Evolutionary conservation across 2,329 filamentous ascomycete genomes (phyloP).

Genomic region (Sphaerulina populicola): DNA sequence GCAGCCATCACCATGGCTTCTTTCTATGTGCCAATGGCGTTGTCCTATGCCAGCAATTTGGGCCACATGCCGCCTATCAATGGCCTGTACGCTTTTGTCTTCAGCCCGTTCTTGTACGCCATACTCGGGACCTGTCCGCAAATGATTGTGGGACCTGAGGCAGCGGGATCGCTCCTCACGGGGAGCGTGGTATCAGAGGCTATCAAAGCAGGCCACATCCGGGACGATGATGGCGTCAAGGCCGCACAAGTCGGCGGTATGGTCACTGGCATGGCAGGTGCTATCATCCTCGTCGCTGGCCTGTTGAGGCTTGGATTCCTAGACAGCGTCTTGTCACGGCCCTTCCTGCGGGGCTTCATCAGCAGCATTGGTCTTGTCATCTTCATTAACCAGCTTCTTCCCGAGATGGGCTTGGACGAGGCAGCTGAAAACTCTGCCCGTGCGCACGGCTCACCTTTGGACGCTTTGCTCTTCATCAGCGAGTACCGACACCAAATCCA

Average conservation of each 20-base stretch:
- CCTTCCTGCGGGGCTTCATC: conserved; percentile 91
- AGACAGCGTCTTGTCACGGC: conserved; percentile 85
- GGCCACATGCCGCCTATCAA: conserved; percentile 89
- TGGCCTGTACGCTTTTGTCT: conserved; percentile 86
- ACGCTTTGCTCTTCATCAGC: conserved; percentile 75
- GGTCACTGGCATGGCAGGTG: conserved; percentile 77
- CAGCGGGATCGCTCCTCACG: conserved; percentile 81
- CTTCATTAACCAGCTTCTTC: conserved; percentile 86
- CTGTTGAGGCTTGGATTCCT: conserved; percentile 80
- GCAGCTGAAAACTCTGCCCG: conserved; percentile 57
- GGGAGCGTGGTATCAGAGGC: conserved; percentile 75
- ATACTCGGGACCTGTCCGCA: conserved; percentile 83
- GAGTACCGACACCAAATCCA: conserved; percentile 60
- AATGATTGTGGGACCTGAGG: conserved; percentile 91
- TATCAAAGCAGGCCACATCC: conserved; percentile 58
- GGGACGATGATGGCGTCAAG: conserved; percentile 58
- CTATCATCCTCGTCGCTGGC: conserved; percentile 80
- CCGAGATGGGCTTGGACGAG: conserved; percentile 69
- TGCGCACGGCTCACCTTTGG: conserved; percentile 73
- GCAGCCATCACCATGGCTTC: conserved; percentile 94
- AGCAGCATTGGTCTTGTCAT: conserved; percentile 96
- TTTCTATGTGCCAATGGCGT: conserved; percentile 94
- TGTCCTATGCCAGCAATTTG: conserved; percentile 86
- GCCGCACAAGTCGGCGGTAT: conserved; percentile 82
- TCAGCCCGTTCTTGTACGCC: conserved; percentile 86